Percentiles rank a stretch among this genome's conserved stretches.
These are phyloP conservation scores for Balakata baccata DNA, from an alignment of 345 rosid species.

Conservation along the genomic window DNA sequence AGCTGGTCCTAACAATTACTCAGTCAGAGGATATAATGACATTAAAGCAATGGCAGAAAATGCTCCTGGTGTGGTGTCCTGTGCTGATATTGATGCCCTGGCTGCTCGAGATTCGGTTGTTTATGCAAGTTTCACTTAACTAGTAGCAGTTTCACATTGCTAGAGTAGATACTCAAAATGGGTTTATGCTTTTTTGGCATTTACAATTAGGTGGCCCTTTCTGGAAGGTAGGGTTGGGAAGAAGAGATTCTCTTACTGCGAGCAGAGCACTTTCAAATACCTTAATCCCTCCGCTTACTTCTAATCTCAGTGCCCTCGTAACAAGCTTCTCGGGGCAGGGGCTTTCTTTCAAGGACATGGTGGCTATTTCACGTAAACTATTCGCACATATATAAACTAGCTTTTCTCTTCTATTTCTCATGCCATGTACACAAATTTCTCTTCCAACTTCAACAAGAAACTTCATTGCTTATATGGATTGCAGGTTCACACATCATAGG, in stretches of 20 bases:
- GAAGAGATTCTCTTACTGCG: constrained; percentile 46
- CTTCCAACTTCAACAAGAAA: too few relatives aligned
- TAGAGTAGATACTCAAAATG: too few relatives aligned
- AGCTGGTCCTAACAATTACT: constrained; percentile 10
- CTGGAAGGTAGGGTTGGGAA: constrained; percentile 43
- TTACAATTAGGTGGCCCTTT: constrained; percentile 43
- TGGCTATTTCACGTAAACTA: constrained; percentile 41
- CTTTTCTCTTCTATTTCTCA: too few relatives aligned
- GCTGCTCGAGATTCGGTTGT: constrained; percentile 24
- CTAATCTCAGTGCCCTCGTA: constrained; percentile 34
- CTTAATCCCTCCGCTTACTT: constrained; percentile 34
- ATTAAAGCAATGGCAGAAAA: constrained; percentile 21
- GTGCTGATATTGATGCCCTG: constrained; percentile 27
- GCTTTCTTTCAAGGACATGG: constrained; percentile 37
- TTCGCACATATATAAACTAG: neutral
- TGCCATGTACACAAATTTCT: too few relatives aligned
- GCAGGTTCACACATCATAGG: constrained; percentile 38
- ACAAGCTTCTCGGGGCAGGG: constrained; percentile 42
- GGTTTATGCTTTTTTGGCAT: too few relatives aligned
- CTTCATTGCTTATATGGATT: neutral
- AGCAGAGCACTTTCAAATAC: constrained; percentile 31
- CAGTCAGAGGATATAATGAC: constrained; percentile 20
- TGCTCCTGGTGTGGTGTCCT: constrained; percentile 23
- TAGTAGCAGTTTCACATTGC: too few relatives aligned
- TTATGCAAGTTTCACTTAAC: neutral